Evolutionary conservation across 176 grass and related monocot species (phyloP).

Genomic region (Coix lacrymajobi): DNA sequence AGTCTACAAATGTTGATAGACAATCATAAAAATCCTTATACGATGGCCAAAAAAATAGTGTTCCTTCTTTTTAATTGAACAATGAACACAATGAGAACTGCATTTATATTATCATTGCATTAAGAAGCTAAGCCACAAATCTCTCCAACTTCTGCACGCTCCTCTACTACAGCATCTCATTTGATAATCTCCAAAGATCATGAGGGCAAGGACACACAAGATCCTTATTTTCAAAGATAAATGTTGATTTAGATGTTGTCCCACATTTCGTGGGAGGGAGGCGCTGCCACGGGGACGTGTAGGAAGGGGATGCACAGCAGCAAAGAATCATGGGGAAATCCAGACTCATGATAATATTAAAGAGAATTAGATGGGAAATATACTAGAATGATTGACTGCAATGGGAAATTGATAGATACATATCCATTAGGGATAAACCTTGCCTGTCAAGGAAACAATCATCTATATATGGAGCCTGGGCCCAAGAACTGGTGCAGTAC

Average conservation of each 20-base stretch:
- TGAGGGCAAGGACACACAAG: conserved; percentile 7
- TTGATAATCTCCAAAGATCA: not conserved
- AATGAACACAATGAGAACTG: not conserved
- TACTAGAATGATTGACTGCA: not conserved
- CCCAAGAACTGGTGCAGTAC: not conserved
- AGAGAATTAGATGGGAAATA: not conserved
- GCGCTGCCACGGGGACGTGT: not conserved
- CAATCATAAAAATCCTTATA: not conserved
- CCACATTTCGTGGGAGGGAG: not conserved
- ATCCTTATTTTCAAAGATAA: conserved; percentile 2
- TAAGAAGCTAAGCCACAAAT: not conserved
- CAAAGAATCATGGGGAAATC: not conserved
- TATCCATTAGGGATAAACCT: not conserved
- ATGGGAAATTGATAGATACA: not conserved
- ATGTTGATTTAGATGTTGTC: conserved; percentile 8
- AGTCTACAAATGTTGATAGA: not conserved
- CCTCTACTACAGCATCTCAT: not conserved
- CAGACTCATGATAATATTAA: not conserved
- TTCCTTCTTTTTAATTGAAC: not conserved
- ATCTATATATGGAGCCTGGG: not conserved
- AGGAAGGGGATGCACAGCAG: not conserved
- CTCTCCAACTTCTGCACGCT: not conserved
- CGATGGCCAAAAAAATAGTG: not conserved
- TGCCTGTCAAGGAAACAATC: not conserved
- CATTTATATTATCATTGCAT: not conserved